Percentiles rank a stretch among this genome's conserved stretches.
Evolutionary conservation across 768 basidiomycete species (phyloP).

Genomic region (Trametes meyenii): DNA sequence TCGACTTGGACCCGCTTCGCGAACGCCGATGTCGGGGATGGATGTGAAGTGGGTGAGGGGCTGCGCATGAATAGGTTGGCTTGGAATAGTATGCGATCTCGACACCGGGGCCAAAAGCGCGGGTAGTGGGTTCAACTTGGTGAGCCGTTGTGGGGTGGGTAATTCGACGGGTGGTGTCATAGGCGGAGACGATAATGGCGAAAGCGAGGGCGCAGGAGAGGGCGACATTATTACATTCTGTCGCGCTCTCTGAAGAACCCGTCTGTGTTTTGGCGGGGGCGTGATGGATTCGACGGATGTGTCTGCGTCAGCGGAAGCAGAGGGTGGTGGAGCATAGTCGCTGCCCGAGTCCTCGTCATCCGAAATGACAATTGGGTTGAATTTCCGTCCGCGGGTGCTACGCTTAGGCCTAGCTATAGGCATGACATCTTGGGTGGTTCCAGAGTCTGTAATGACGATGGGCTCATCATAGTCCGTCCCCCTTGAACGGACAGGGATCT

Average conservation of each 20-base stretch:
- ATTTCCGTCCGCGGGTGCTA: neutral
- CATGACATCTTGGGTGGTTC: constrained; percentile 4
- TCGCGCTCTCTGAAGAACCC: neutral
- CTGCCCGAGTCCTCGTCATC: constrained; percentile 17
- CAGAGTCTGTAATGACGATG: constrained; percentile 7
- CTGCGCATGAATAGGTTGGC: neutral
- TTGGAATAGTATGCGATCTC: constrained; percentile 2
- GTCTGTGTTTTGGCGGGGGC: neutral
- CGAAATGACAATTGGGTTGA: constrained; percentile 15
- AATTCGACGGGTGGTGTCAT: neutral
- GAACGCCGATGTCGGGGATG: constrained; percentile 10
- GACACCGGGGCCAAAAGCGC: neutral
- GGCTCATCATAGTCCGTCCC: neutral
- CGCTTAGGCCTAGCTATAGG: constrained; percentile 5
- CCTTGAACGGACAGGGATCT: neutral
- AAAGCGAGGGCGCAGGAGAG: constrained; percentile 5
- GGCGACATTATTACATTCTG: constrained; percentile 14
- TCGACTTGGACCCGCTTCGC: constrained; percentile 11
- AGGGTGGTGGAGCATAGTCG: constrained; percentile 5
- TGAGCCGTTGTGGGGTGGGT: neutral
- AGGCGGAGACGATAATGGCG: constrained; percentile 3
- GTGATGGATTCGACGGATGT: neutral
- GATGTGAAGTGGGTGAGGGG: constrained; percentile 5
- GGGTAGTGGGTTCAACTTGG: neutral
- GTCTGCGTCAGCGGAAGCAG: neutral